Conservation (phyloP, 108 stramenopile species). For the Fragilariopsis cylindrus region DNA sequence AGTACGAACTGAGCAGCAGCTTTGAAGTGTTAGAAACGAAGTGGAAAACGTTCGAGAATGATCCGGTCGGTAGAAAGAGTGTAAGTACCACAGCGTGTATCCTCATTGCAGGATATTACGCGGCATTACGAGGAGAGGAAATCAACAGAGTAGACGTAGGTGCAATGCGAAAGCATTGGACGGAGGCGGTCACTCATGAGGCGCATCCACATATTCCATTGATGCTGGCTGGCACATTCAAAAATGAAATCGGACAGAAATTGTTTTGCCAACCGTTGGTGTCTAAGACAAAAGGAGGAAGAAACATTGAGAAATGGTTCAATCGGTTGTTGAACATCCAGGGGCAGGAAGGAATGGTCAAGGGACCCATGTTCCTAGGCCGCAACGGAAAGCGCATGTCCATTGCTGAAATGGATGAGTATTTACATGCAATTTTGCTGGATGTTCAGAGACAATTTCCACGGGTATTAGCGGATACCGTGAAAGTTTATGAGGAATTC, state of each 20-base stretch:
- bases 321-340: not conserved
- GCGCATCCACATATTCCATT: not conserved
- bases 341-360: not conserved
- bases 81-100: not conserved
- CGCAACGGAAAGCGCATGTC: not conserved
- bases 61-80: not conserved
- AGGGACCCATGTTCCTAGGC: not conserved
- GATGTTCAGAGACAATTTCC: not conserved
- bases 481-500: not conserved
- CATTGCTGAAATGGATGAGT: not conserved
- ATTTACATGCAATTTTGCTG: not conserved
- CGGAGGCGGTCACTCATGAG: not conserved
- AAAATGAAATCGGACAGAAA: not conserved
- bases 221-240: not conserved
- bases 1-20: slow-evolving; percentile 1
- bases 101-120: not conserved
- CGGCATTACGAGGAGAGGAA: not conserved
- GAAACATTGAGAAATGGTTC: not conserved
- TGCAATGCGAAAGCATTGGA: not conserved
- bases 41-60: not conserved
- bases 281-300: not conserved
- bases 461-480: not conserved
- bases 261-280: not conserved
- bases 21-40: not conserved
- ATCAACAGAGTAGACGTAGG: not conserved